Conservation (phyloP, 495 filamentous ascomycete genomes). For the Physcia stellaris region DNA sequence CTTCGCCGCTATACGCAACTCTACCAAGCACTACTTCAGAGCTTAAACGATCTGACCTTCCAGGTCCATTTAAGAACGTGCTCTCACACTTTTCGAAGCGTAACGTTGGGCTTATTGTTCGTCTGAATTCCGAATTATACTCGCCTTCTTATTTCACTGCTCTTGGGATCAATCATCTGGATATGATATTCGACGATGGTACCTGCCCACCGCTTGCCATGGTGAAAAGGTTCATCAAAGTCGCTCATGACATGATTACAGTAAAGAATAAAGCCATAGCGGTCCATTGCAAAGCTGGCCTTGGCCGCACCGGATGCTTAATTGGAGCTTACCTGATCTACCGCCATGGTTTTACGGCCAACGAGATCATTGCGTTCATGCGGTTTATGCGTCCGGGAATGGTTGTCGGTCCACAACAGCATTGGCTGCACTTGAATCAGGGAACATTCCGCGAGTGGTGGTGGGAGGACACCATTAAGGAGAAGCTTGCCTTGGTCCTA, state of each 20-base stretch:
- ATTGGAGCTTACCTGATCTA: conserved; percentile 98
- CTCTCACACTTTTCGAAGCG: conserved; percentile 73
- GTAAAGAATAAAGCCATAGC: conserved; percentile 78
- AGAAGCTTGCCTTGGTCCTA: conserved; percentile 45
- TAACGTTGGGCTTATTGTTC: conserved; percentile 84
- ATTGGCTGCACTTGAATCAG: conserved; percentile 98
- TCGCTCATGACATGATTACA: conserved; percentile 88
- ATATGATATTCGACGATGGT: conserved; percentile 99
- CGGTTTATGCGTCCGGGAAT: conserved; percentile 98
- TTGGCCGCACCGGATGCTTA: conserved; percentile 90
- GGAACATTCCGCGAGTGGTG: conserved; percentile 95
- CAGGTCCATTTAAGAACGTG: conserved; percentile 87
- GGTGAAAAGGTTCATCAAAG: conserved; percentile 83
- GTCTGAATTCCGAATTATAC: conserved; percentile 92
- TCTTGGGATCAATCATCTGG: conserved; percentile 84
- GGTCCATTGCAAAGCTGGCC: conserved; percentile 94
- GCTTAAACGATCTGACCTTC: conserved; percentile 49
- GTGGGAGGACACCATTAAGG: conserved; percentile 75
- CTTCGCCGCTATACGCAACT: conserved; percentile 55
- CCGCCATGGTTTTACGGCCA: conserved; percentile 93
- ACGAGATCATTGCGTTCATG: conserved; percentile 98
- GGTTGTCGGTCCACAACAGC: conserved; percentile 98
- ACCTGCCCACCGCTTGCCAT: conserved; percentile 80
- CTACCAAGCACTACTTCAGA: conserved; percentile 56
- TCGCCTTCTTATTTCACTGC: conserved; percentile 89